Percentiles rank a stretch among this genome's conserved stretches.
Conservation (phyloP, 805 yeast genomes). For the Saccharomyces jurei region DNA sequence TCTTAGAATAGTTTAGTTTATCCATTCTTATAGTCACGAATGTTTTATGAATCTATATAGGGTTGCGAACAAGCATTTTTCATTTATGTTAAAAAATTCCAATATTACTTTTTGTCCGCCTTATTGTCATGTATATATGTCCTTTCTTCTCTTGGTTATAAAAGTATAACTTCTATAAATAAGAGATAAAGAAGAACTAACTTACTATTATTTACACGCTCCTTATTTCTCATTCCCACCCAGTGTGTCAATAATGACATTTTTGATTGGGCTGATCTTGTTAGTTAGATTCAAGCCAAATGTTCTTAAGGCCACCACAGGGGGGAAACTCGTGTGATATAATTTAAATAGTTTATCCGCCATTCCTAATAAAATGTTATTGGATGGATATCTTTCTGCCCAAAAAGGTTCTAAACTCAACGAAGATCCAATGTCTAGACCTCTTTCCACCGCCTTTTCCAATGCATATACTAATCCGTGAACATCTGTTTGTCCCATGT, state of each 20-base stretch:
- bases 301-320: slow-evolving; percentile 68
- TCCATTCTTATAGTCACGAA: not conserved
- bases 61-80: slow-evolving; percentile 5
- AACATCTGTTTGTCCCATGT: slow-evolving; percentile 95
- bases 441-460: slow-evolving; percentile 64
- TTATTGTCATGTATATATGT: not conserved
- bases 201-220: not conserved
- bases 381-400: slow-evolving; percentile 70
- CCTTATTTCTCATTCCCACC: slow-evolving; percentile 23
- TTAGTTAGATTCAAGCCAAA: slow-evolving; percentile 69
- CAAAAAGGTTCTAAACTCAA: slow-evolving; percentile 82
- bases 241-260: slow-evolving; percentile 54
- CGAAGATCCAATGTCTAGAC: slow-evolving; percentile 79
- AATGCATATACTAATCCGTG: slow-evolving; percentile 59
- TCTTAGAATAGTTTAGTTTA: slow-evolving; percentile 5
- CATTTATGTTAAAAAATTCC: not conserved
- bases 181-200: not conserved
- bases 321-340: slow-evolving; percentile 63
- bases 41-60: slow-evolving; percentile 8
- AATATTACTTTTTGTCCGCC: not conserved
- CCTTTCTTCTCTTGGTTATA: not conserved
- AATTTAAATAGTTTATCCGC: slow-evolving; percentile 89
- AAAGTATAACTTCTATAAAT: not conserved
- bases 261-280: slow-evolving; percentile 55
- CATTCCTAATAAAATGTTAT: slow-evolving; percentile 74